Base-by-base conservation (phyloP, 2,329 filamentous ascomycete genomes). In the Hypoxylon sp. region DNA sequence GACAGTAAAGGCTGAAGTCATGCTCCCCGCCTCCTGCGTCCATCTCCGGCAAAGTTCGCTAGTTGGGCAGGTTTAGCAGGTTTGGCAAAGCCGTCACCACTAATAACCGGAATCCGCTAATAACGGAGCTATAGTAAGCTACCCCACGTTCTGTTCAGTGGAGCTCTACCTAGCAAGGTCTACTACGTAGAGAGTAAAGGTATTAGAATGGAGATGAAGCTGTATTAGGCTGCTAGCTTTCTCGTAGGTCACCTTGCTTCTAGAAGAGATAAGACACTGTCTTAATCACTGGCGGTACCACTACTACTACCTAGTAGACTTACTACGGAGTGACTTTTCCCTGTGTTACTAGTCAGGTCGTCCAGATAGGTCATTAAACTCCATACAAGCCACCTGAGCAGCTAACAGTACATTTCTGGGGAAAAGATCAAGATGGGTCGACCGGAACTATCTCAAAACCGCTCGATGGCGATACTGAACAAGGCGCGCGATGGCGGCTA, bases 391-490 rank as follows among this genome's bases (percentile, higher is more conserved):
- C 37, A 20, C 6, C 37, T 6, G n/a, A 41, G 11, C n/a, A n/a
- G 13, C 15, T n/a, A 37, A 15, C 13, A 6, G 6, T 37, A 37
- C 32, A 15, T 15, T n/a, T 37, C 32, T 15, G 6, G 15, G 37
- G 37, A 41, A 20, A 7, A 1, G 10, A 41, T 11, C 62, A 75
- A 65, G 22, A 79, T 79, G 77, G 56, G 68, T 19, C 75, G 74
- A 48, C 78, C 77, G 68, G 70, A 78, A 51, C 75, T 81, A 65
- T 71, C 78, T 68, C 64, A 79, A 67, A 86, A 86, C 74, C 81
- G 82, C 72, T 81, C 83, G 61, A 79, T 85, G 75, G 74, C 79
- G 72, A 87, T 89, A 69, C 81, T 89, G 68, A 80, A 86, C 70
- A 82, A 82, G 46, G 87, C 87, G 46, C 79, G 81, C 46, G 75